Base-by-base conservation (phyloP, 352 stramenopile genomes). In the Saprolegnia parasitica region DNA sequence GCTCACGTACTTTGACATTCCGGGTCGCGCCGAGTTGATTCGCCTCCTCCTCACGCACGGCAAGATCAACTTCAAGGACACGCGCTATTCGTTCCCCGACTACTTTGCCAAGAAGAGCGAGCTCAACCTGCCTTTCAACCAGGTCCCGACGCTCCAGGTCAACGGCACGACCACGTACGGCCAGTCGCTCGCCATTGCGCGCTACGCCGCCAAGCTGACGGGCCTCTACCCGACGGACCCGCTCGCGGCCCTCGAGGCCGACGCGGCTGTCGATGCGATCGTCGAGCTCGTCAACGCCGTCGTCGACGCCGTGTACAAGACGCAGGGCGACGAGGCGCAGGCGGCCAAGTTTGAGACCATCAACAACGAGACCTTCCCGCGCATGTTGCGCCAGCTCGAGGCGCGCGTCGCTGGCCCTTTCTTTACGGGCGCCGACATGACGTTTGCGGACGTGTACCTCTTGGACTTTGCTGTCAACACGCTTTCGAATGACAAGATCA, bases 1-100 rank as follows among this genome's bases (percentile, higher is more conserved):
- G 77, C 72, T 94, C 21, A 73, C 0, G 84, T 77, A 2, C 80
- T 79, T n/a, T n/a, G n/a, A n/a, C n/a, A n/a, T n/a, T n/a, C n/a
- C n/a, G n/a, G n/a, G n/a, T n/a, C n/a, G n/a, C 42, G 86, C 71
- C 0, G 87, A 94, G 76, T 70, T 88, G 21, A 76, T 81, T 10
- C 84, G 87, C 21, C 74, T 94, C 20, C 72, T 80, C 20, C 60
- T 92, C 52, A 64, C 71, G 21, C 73, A 76, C 20, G 83, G 83
- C n/a, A 78, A 76, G 45, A 70, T 94, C 26, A 45, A 68, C 0
- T 94, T 92, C 57, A 75, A 81, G 26, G 84, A 96, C 74, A 61
- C 82, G 45, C 80, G 81, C 20, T 66, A 93, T 47, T 35, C 64
- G 18, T 70, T 73, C 50, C 68, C 71, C 5, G 71, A 81, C 15